Conservation (phyloP, 306 rosid genomes). For the Quercus aquifolioides region DNA sequence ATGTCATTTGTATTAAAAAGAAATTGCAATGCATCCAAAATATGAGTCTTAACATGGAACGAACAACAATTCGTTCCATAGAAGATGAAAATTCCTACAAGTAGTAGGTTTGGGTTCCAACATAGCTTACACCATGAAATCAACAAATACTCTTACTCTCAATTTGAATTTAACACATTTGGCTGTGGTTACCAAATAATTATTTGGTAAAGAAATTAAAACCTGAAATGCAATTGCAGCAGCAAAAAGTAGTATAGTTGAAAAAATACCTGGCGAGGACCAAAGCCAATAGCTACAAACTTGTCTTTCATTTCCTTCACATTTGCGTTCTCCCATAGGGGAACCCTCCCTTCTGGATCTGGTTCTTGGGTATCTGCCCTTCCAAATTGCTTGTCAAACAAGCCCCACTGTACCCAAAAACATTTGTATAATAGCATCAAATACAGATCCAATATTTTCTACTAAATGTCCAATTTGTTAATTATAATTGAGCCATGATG, state of each 20-base stretch:
- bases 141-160: not conserved
- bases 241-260: slow-evolving; percentile 4
- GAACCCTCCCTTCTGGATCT: slow-evolving; percentile 94
- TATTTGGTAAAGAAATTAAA: not conserved
- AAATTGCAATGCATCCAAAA: not conserved
- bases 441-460: not conserved
- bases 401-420: slow-evolving; percentile 72
- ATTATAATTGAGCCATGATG: not conserved
- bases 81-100: no score
- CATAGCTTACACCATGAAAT: not conserved
- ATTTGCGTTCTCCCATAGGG: slow-evolving; percentile 77
- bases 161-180: not conserved
- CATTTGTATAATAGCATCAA: not conserved
- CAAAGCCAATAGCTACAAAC: slow-evolving; percentile 81
- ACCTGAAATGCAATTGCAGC: slow-evolving; percentile 6
- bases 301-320: slow-evolving; percentile 89
- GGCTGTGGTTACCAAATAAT: not conserved
- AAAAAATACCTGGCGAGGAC: slow-evolving; percentile 84
- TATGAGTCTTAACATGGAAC: no score
- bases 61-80: no score
- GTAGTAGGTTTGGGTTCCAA: not conserved
- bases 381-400: slow-evolving; percentile 81
- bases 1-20: not conserved
- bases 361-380: slow-evolving; percentile 83
- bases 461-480: not conserved